phyloP scores from a whole-genome alignment of 2,329 filamentous ascomycete species.

The Ophiostoma sp. region DNA sequence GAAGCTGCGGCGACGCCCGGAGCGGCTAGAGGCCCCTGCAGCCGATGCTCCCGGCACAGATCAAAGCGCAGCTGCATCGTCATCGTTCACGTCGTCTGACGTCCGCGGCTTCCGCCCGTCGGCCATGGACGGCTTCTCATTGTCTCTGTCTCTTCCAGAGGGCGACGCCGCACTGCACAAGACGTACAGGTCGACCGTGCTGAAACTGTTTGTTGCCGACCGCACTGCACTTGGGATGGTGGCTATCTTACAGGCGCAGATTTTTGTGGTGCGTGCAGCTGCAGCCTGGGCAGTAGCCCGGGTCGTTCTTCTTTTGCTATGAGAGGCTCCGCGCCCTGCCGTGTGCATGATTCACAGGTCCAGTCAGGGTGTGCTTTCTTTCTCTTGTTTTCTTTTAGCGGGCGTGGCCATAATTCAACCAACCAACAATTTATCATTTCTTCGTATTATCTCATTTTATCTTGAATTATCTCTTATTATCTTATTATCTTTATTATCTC shows the following conservation, averaged over 20 bases:
- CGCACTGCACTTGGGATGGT: conserved; percentile 37
- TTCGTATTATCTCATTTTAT: too few species aligned
- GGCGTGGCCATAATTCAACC: background rate
- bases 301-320: conserved; percentile 27
- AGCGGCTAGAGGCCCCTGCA: conserved; percentile 39
- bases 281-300: conserved; percentile 36
- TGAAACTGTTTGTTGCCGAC: conserved; percentile 44
- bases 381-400: background rate
- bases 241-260: conserved; percentile 34
- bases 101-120: conserved; percentile 47
- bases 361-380: background rate
- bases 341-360: background rate
- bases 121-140: conserved; percentile 47
- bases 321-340: background rate
- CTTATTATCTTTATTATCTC: background rate
- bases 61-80: background rate
- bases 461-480: background rate
- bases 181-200: conserved; percentile 38
- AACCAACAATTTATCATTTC: background rate
- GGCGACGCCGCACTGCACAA: conserved; percentile 7
- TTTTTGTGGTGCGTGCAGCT: conserved; percentile 34
- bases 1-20: conserved; percentile 40
- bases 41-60: conserved; percentile 26
- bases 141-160: conserved; percentile 35
- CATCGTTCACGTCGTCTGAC: conserved; percentile 36